phyloP scores from a whole-genome alignment of 306 rosid species.

The Pyrus pyrifolia region DNA sequence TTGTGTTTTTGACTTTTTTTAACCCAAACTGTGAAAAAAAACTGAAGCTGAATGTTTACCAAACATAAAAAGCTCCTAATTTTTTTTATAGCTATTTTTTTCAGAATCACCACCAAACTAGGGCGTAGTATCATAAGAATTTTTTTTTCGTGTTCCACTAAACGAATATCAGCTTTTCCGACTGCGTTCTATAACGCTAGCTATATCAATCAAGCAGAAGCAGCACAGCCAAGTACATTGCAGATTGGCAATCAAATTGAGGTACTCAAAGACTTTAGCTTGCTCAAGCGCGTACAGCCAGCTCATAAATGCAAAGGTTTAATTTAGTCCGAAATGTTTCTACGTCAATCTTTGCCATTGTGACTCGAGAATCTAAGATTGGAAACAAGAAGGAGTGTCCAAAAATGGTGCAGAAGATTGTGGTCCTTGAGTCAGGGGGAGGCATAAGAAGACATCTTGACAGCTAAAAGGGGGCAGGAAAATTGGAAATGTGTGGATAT shows the following conservation, averaged over 20 bases:
- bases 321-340: background rate
- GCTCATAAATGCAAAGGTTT: background rate
- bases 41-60: too few relatives aligned
- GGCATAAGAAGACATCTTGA: slow-evolving; percentile 14
- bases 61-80: too few relatives aligned
- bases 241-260: background rate
- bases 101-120: too few relatives aligned
- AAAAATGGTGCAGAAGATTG: background rate
- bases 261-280: background rate
- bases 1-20: too few relatives aligned
- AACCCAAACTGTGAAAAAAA: too few relatives aligned
- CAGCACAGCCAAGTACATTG: background rate
- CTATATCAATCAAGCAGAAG: background rate
- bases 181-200: too few relatives aligned
- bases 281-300: background rate
- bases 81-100: too few relatives aligned
- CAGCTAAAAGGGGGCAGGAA: slow-evolving; percentile 15
- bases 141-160: too few relatives aligned
- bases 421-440: background rate
- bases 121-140: too few relatives aligned
- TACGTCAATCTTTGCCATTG: background rate
- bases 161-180: too few relatives aligned
- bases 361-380: background rate
- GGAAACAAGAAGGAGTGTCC: background rate
- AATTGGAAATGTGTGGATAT: slow-evolving; percentile 28